Percentiles rank a stretch among this genome's conserved stretches.
These are phyloP conservation scores for Bjerkandera adusta DNA, from an alignment of 1,284 basidiomycete genomes.

Conservation along the genomic window DNA sequence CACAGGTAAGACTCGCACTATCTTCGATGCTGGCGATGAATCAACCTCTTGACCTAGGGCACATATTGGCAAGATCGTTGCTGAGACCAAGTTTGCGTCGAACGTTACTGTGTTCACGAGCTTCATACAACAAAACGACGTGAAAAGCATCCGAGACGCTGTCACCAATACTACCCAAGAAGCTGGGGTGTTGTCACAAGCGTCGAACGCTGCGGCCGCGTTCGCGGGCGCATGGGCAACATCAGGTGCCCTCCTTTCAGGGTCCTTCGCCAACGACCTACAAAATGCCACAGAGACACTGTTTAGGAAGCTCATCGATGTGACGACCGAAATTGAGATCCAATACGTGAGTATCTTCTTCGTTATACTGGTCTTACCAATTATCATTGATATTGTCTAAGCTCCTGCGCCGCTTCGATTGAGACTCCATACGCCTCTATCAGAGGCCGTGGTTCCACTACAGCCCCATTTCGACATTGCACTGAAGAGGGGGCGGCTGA, in stretches of 20 bases:
- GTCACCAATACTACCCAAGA: slow-evolving; percentile 22
- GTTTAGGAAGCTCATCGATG: slow-evolving; percentile 19
- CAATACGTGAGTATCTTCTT: slow-evolving; percentile 21
- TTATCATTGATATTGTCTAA: too few relatives aligned
- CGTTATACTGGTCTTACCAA: too few relatives aligned
- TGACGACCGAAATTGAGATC: slow-evolving; percentile 21
- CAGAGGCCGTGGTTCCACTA: too few relatives aligned
- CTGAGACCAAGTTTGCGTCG: slow-evolving; percentile 19
- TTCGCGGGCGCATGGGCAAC: slow-evolving; percentile 15
- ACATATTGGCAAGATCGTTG: slow-evolving; percentile 20
- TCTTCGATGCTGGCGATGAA: background rate
- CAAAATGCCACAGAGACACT: slow-evolving; percentile 12
- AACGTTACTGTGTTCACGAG: slow-evolving; percentile 15
- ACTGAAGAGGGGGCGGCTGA: too few relatives aligned
- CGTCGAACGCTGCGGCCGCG: slow-evolving; percentile 13
- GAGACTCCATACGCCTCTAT: too few relatives aligned
- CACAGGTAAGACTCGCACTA: slow-evolving; percentile 12
- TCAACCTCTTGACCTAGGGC: slow-evolving; percentile 4
- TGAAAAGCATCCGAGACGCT: slow-evolving; percentile 10
- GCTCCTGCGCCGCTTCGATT: too few relatives aligned
- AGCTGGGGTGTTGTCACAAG: slow-evolving; percentile 17
- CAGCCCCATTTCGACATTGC: too few relatives aligned
- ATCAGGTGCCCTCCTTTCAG: slow-evolving; percentile 12
- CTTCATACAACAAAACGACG: slow-evolving; percentile 15
- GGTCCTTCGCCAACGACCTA: slow-evolving; percentile 10